Evolutionary conservation across 768 basidiomycete genomes (phyloP), one percentile per base, ranked within the genome.

Genomic region (Russula dissimulans): DNA sequence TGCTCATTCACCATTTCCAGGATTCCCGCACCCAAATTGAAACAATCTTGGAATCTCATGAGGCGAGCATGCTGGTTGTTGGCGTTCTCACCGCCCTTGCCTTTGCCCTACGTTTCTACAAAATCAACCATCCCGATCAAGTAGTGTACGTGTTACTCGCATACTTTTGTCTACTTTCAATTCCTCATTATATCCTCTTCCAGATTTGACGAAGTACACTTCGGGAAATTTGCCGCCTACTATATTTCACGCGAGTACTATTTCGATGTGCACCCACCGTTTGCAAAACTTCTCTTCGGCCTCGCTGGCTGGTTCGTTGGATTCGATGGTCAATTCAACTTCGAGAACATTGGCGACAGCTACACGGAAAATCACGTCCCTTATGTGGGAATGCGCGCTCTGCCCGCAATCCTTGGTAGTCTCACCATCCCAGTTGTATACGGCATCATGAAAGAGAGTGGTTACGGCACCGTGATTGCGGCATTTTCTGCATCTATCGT

Each of bases 251-350:
- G 95, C 65, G 84, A 97, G 73, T 99, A 97, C 77, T 98, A 98
- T 75, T 99, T 99, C 77, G 97, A 99, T 71, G 95, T 99, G 8
- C 97, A 99, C 69, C 97, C 97, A 41, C 97, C 97, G 2, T 83
- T 98, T 54, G 95, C 97, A 44, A 99, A 99, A 72, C 81, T 99
- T 61, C 79, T 99, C 29, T 91, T 95, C 69, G 97, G 87, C 44
- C 80, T 97, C 38, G 90, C 91, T 32, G 97, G 93, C 63, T 98
- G 92, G 92, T 89, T 95, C 59, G 91, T 94, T 34, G 97, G 95
- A 10, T 98, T 95, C 69, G 89, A 97, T 66, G 97, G 97, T 43
- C 78, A 86, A 53, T 99, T 97, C 74, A 79, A 84, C 32, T 99
- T 99, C 77, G 90, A 97, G 61, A 87, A 85, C 67, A 98, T 99